Conservation (phyloP, 1,284 basidiomycete genomes). For the Trichosporon faecale region DNA sequence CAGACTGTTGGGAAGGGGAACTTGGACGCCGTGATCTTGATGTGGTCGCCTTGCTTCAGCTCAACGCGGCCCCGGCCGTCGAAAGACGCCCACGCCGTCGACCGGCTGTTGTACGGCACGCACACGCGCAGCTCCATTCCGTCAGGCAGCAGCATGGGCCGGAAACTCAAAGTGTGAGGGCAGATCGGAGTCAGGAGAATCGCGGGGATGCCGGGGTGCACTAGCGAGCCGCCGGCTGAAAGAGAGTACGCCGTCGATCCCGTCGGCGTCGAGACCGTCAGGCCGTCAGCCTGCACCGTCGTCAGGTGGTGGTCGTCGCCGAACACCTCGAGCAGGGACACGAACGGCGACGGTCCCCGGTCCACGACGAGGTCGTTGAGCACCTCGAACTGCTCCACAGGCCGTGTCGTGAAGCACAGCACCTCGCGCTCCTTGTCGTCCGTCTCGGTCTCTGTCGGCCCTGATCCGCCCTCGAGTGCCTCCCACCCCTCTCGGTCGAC, state of each 20-base stretch:
- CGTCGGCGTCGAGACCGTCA: constrained; percentile 94
- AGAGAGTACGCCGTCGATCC: constrained; percentile 98
- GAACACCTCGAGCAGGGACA: constrained; percentile 92
- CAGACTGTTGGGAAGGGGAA: constrained; percentile 99
- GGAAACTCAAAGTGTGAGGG: constrained; percentile 96
- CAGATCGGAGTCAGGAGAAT: constrained; percentile 97
- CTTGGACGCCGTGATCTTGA: constrained; percentile 95
- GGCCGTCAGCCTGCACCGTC: constrained; percentile 95
- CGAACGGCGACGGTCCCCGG: constrained; percentile 95
- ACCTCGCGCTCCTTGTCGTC: constrained; percentile 83
- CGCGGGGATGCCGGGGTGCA: constrained; percentile 96
- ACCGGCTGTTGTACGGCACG: constrained; percentile 96
- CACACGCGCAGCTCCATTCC: constrained; percentile 98
- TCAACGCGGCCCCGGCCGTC: constrained; percentile 96
- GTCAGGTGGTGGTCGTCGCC: constrained; percentile 99
- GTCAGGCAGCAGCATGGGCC: constrained; percentile 97
- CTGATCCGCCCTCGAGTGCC: constrained; percentile 69
- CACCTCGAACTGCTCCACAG: constrained; percentile 96
- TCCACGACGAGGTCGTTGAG: constrained; percentile 98
- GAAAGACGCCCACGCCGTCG: constrained; percentile 98
- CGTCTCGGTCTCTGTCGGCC: background rate
- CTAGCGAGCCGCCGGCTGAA: constrained; percentile 95
- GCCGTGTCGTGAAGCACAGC: constrained; percentile 93
- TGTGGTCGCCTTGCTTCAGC: constrained; percentile 96
- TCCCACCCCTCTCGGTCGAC: constrained; percentile 88